Percentiles rank a stretch among this genome's conserved stretches.
Evolutionary conservation across 306 rosid species (phyloP).

Genomic region (Morella rubra): DNA sequence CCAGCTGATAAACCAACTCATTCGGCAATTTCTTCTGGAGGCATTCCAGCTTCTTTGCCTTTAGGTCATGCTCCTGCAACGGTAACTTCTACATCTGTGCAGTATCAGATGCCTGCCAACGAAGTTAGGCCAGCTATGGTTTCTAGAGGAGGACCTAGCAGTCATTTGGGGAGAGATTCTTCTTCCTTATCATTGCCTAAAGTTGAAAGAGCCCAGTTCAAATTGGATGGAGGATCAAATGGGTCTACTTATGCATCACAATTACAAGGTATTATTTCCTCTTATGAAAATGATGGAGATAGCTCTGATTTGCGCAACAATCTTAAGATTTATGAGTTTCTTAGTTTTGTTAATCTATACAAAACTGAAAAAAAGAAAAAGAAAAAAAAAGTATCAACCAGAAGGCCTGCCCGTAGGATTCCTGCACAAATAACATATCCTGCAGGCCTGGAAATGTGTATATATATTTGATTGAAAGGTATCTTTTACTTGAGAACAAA

Average conservation of each 20-base stretch:
- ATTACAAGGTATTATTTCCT: slow-evolving; percentile 62
- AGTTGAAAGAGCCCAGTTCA: slow-evolving; percentile 60
- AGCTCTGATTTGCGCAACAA: not conserved
- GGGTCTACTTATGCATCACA: slow-evolving; percentile 63
- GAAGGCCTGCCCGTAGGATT: not conserved
- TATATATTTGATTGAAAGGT: not conserved
- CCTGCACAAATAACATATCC: not conserved
- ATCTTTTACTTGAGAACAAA: not conserved
- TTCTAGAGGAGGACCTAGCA: slow-evolving; percentile 58
- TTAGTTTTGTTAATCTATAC: not conserved
- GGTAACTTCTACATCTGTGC: slow-evolving; percentile 48
- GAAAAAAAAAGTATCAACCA: not conserved
- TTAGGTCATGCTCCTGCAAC: slow-evolving; percentile 46
- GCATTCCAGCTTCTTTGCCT: slow-evolving; percentile 46
- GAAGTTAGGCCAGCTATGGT: slow-evolving; percentile 53
- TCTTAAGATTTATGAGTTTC: not conserved
- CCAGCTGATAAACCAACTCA: slow-evolving; percentile 56
- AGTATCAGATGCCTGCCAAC: slow-evolving; percentile 50
- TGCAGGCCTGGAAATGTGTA: not conserved
- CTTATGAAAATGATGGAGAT: not conserved
- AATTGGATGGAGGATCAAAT: slow-evolving; percentile 62
- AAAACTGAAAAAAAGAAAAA: slow-evolving; percentile 7
- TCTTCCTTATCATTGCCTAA: slow-evolving; percentile 56
- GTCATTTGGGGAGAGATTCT: slow-evolving; percentile 70
- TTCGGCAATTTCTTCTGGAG: slow-evolving; percentile 41